A percentile compares a stretch with the other conserved stretches of the same genome.
Conservation (phyloP, 305 asterid species). For the Andrographis paniculata region DNA sequence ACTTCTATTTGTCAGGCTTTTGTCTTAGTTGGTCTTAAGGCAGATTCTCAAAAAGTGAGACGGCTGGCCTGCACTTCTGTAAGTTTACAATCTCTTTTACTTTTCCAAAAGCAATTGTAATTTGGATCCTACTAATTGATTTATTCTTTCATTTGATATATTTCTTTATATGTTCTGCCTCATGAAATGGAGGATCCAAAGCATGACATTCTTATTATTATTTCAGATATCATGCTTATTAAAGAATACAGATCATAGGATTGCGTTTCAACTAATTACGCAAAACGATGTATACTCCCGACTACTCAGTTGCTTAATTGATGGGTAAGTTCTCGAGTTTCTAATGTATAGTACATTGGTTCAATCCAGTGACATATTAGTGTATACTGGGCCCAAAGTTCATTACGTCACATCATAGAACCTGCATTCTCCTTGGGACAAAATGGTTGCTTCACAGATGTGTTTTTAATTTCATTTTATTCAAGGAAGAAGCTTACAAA, state of each 20-base stretch:
- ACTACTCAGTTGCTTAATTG: conserved; percentile 72
- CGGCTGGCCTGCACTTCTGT: conserved; percentile 70
- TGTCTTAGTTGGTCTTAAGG: conserved; percentile 68
- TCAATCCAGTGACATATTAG: neutral
- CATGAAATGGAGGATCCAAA: neutral
- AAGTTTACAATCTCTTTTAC: conserved; percentile 23
- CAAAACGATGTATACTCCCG: conserved; percentile 53
- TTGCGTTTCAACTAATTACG: conserved; percentile 44
- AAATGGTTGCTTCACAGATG: neutral
- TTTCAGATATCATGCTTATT: conserved; percentile 68
- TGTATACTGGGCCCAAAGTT: neutral
- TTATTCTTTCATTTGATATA: neutral
- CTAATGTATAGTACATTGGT: conserved; percentile 1
- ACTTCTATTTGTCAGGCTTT: conserved; percentile 49
- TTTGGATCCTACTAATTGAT: neutral
- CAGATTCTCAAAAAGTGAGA: conserved; percentile 74
- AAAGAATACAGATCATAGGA: conserved; percentile 47
- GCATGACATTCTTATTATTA: conserved; percentile 2
- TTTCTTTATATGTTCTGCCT: neutral
- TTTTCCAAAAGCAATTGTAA: conserved; percentile 5
- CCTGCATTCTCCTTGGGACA: neutral
- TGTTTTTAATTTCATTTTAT: conserved; percentile 3
- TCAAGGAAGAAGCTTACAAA: neutral
- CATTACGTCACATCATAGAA: neutral
- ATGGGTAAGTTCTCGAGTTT: conserved; percentile 47